Base-by-base conservation (phyloP, 495 filamentous ascomycete genomes). In the Collariella sp. region DNA sequence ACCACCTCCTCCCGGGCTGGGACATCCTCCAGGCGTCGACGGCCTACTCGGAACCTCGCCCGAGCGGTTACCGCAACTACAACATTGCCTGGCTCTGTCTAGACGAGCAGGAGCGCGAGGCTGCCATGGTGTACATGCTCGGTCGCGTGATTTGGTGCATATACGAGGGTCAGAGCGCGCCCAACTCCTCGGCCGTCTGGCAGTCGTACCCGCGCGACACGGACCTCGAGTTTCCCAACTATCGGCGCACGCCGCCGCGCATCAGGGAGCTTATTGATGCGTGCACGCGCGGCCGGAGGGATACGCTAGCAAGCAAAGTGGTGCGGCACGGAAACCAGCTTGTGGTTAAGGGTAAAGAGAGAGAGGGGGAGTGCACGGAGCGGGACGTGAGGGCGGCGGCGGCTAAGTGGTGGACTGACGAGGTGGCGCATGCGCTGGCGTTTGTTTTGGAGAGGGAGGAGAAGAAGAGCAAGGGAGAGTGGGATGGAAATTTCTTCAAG, bases 131-230 rank as follows among this genome's bases (percentile, higher is more conserved):
- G 7, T 79, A 77, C 54, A 77, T 78, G 74, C 70, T 79, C 26
- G 76, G 72, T 1, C 65, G 72, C 3, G 61, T 76, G 7, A 61
- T 79, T 29, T 79, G 75, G 75, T 79, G 76, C 58, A 70, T 79
- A 13, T 79, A 76, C 46, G 75, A 79, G 57, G 72, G 72, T 5
- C 69, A 72, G 54, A 70, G 72, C 50, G 69, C 67, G 1, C 75
- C 75, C 10, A 69, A 77, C 55, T 66, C 61, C 41, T 68, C 68
- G 2, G 73, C 74, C 4, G 66, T 75, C 0, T 77, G 76, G 75
- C 72, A 75, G 51, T 73, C 71, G 33, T 77, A 75, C 55, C 64
- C 61, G 24, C 67, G 68, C 57, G 75, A 79, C 51, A 65, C 74
- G 16, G 69, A 76, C 9, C 54, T 74, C 18, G 74, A 77, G 60